phyloP scores from a whole-genome alignment of 2,329 filamentous ascomycete species.

The Ceratocystis albifundus region DNA sequence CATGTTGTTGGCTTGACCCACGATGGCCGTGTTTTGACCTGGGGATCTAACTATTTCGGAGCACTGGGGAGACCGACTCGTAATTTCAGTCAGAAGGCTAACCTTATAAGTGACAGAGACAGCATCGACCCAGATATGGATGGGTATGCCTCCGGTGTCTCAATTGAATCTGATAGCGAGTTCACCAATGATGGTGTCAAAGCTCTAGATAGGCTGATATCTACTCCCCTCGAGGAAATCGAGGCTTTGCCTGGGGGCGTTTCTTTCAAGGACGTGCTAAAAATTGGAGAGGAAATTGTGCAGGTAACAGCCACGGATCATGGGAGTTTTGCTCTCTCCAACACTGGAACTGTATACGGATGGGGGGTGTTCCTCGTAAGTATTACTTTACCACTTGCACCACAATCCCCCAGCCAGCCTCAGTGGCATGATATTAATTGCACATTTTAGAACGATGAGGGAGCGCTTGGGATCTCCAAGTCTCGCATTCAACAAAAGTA shows the following conservation, averaged over 20 bases:
- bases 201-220: constrained; percentile 47
- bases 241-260: constrained; percentile 20
- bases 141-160: not conserved
- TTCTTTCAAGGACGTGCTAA: constrained; percentile 38
- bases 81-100: not conserved
- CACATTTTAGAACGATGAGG: constrained; percentile 32
- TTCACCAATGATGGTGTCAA: constrained; percentile 34
- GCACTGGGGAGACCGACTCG: constrained; percentile 47
- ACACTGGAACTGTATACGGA: constrained; percentile 50
- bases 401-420: not conserved
- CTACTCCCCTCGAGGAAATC: constrained; percentile 35
- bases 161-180: constrained; percentile 25
- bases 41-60: constrained; percentile 57
- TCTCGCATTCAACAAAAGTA: constrained; percentile 25
- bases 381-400: not conserved
- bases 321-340: constrained; percentile 50
- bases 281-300: constrained; percentile 41
- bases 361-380: constrained; percentile 53
- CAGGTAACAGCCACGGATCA: constrained; percentile 52
- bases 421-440: not conserved
- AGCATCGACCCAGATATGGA: not conserved
- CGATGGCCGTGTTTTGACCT: constrained; percentile 51
- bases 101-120: not conserved
- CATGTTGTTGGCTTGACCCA: constrained; percentile 51
- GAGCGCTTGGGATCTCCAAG: constrained; percentile 41